A percentile compares a stretch with the other conserved stretches of the same genome.
phyloP scores from a whole-genome alignment of 2,329 filamentous ascomycete species.

The Coniochaeta prunicola region DNA sequence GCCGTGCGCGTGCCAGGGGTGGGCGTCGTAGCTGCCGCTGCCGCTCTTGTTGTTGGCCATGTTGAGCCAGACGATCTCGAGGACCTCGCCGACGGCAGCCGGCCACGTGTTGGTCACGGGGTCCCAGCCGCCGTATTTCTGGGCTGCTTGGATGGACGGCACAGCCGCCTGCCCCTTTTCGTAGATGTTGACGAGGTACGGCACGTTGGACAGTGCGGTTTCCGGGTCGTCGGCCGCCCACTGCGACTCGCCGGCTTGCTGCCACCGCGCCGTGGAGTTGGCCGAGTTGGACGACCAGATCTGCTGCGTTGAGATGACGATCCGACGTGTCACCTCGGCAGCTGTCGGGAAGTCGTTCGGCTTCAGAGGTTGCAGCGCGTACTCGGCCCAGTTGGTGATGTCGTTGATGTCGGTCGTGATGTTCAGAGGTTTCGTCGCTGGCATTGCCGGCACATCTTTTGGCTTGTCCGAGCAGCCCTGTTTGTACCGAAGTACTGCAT shows the following conservation, averaged over 20 bases:
- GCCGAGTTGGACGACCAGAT: conserved; percentile 15
- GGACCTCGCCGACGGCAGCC: conserved; percentile 45
- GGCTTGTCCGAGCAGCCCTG: background rate
- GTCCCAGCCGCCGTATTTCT: conserved; percentile 47
- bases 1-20: conserved; percentile 50
- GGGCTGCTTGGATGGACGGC: conserved; percentile 43
- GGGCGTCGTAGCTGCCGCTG: conserved; percentile 32
- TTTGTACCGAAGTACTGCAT: conserved; percentile 8
- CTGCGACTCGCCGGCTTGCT: conserved; percentile 30
- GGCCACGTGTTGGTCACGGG: conserved; percentile 41
- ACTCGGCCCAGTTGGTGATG: conserved; percentile 31
- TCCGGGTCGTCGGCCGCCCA: conserved; percentile 38
- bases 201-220: conserved; percentile 22
- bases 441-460: conserved; percentile 12
- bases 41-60: conserved; percentile 22
- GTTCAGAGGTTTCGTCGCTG: conserved; percentile 19
- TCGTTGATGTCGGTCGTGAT: conserved; percentile 24
- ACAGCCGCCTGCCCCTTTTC: conserved; percentile 31
- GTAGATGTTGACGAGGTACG: conserved; percentile 37
- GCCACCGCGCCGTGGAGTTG: conserved; percentile 23
- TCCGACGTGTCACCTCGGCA: conserved; percentile 39
- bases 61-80: conserved; percentile 39
- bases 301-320: conserved; percentile 37
- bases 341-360: conserved; percentile 28
- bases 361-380: conserved; percentile 32